Percentiles rank a stretch among this genome's conserved stretches.
Evolutionary conservation across 768 basidiomycete species (phyloP).

Genomic region (Pleurotus ostreatus): DNA sequence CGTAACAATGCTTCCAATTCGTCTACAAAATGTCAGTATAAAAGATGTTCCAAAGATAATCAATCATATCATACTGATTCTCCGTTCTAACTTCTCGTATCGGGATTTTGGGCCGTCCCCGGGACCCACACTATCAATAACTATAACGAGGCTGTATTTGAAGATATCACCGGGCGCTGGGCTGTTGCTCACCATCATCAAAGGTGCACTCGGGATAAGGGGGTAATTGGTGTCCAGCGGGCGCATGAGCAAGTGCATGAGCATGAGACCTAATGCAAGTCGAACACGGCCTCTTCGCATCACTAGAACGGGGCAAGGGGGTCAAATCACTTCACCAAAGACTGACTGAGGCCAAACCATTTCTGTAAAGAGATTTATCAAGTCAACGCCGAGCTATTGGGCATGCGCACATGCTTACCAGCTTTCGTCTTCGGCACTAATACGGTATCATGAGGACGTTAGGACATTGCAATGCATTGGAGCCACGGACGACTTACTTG

Average conservation of each 20-base stretch:
- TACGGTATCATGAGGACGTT: constrained; percentile 10
- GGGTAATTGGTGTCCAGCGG: constrained; percentile 50
- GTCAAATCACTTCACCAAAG: too few species aligned
- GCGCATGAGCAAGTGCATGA: constrained; percentile 60
- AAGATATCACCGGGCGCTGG: background rate
- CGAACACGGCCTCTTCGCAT: constrained; percentile 73
- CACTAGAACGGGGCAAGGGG: constrained; percentile 34
- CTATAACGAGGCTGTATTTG: constrained; percentile 23
- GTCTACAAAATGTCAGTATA: constrained; percentile 29
- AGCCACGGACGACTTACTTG: constrained; percentile 31
- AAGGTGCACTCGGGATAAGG: constrained; percentile 69
- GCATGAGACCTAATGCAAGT: constrained; percentile 75
- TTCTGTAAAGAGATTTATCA: constrained; percentile 36
- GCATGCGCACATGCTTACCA: constrained; percentile 39
- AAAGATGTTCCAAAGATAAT: background rate
- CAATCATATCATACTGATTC: constrained; percentile 50
- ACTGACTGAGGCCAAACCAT: constrained; percentile 38
- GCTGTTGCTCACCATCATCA: constrained; percentile 53
- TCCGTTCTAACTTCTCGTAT: constrained; percentile 61
- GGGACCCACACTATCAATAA: constrained; percentile 30
- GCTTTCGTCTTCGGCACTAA: constrained; percentile 69
- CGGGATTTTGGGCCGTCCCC: constrained; percentile 54
- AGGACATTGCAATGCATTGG: too few species aligned
- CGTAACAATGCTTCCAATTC: constrained; percentile 66
- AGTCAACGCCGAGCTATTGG: constrained; percentile 8